Evolutionary conservation across 495 filamentous ascomycete genomes (phyloP).

Genomic region (Podospora sp.): DNA sequence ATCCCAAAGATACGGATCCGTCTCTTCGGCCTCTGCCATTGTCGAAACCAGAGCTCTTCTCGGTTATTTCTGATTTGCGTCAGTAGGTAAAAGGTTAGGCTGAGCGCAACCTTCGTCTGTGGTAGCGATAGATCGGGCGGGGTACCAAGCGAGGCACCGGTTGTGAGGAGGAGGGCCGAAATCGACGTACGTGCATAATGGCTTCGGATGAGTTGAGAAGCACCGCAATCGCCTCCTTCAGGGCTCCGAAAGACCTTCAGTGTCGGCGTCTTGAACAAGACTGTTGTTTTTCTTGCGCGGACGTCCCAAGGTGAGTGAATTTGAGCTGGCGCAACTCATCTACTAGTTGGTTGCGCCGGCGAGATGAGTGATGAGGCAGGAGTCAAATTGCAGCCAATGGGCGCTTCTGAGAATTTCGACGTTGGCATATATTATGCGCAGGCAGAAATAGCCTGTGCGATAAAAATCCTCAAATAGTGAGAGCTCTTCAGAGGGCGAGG

Average conservation of each 20-base stretch:
- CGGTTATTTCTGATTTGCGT: not conserved
- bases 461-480: not conserved
- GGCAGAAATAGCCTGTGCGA: not conserved
- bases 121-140: too few relatives aligned
- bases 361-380: not conserved
- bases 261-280: not conserved
- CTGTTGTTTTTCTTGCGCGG: too few relatives aligned
- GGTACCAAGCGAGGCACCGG: too few relatives aligned
- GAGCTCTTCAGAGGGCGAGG: not conserved
- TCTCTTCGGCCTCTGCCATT: conserved; percentile 29
- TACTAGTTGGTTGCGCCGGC: not conserved
- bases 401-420: not conserved
- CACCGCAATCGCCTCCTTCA: not conserved
- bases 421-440: not conserved
- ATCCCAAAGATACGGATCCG: conserved; percentile 70
- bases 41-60: not conserved
- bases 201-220: not conserved
- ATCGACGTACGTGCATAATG: not conserved
- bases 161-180: too few relatives aligned
- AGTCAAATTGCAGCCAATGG: not conserved
- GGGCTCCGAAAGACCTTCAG: not conserved
- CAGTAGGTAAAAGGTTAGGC: not conserved
- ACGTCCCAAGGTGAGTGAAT: too few relatives aligned
- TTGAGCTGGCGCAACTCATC: too few relatives aligned
- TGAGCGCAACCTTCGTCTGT: too few relatives aligned